Evolutionary conservation across 2,329 filamentous ascomycete genomes (phyloP), one percentile per base, ranked within the genome.

Genomic region (Neophaeococcomyces aloes): DNA sequence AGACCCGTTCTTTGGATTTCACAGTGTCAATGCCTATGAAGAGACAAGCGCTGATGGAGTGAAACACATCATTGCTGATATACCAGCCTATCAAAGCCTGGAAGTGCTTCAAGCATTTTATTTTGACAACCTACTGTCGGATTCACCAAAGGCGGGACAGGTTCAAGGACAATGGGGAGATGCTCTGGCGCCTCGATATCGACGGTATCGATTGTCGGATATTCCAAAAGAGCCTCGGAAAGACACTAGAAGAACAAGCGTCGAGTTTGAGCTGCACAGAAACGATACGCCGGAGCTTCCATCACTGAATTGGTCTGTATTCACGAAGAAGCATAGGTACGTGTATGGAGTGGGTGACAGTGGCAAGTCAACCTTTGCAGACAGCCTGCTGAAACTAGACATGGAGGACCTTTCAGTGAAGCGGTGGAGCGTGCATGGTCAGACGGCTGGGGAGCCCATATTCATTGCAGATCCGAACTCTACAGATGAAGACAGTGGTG

Each of bases 1-100:
- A 13, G 70, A 75, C 0, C 73, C 82, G 0, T 79, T 79, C 36
- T 93, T 88, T 66, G 81, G 78, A 61, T 93, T 93, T 60, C 86
- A 94, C 62, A 76, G 75, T 0, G 68, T 86, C 57, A 93, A 93
- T 53, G 75, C 83, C 0, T 91, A 79, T 58, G 83, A 89, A 55
- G 74, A 84, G 49, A 42, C 59, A 19, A 47, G 56, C 0, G 59
- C 64, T 23, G 63, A 61, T 4, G 52, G 38, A 1, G 64, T 68
- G n/a, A 62, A 64, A 4, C 69, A 79, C 47, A 68, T 91, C 14
- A 66, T 78, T 23, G 76, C 80, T 43, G 86, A 93, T 48, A 58
- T 81, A 1, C 62, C 79, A 23, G 66, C 74, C 40, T 87, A 82
- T 55, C 68, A 75, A 0, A 81, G 75, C 40, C 63, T 74, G 0